Conservation (phyloP, 225 moss, liverwort and hornwort species). For the Sphagnum tenellum region DNA sequence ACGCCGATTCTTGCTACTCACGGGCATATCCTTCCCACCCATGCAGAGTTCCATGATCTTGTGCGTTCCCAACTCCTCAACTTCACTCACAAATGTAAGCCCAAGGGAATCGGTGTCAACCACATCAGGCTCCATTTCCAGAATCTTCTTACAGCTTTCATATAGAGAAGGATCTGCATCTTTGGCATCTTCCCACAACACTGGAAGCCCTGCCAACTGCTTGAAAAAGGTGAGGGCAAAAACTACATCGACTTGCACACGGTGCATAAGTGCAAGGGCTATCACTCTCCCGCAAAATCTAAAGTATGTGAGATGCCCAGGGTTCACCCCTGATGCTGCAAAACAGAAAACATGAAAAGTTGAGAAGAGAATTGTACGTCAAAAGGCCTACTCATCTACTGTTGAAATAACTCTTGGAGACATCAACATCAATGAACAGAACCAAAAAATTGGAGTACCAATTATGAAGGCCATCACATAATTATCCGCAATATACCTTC, state of each 20-base stretch:
- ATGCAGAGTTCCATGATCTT: constrained; percentile 84
- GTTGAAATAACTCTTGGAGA: too few species aligned
- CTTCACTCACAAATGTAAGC: constrained; percentile 86
- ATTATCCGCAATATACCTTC: too few species aligned
- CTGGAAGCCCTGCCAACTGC: constrained; percentile 84
- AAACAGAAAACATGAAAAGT: neutral
- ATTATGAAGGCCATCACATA: too few species aligned
- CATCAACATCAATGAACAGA: too few species aligned
- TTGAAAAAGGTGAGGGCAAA: constrained; percentile 94
- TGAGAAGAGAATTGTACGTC: too few species aligned
- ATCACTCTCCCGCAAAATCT: constrained; percentile 92
- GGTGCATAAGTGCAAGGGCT: constrained; percentile 93
- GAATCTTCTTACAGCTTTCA: constrained; percentile 89
- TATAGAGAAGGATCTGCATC: constrained; percentile 87
- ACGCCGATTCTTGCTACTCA: constrained; percentile 75
- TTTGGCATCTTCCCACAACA: constrained; percentile 98
- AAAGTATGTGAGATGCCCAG: constrained; percentile 93
- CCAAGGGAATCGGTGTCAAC: constrained; percentile 76
- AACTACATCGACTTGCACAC: constrained; percentile 93
- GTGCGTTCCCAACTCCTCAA: constrained; percentile 82
- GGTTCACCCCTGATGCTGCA: constrained; percentile 98
- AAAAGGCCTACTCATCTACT: too few species aligned
- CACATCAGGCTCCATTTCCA: constrained; percentile 79
- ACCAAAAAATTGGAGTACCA: too few species aligned
- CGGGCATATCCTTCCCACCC: constrained; percentile 80